phyloP scores from a whole-genome alignment of 495 filamentous ascomycete genomes.

The Lepidopterella palustris region DNA sequence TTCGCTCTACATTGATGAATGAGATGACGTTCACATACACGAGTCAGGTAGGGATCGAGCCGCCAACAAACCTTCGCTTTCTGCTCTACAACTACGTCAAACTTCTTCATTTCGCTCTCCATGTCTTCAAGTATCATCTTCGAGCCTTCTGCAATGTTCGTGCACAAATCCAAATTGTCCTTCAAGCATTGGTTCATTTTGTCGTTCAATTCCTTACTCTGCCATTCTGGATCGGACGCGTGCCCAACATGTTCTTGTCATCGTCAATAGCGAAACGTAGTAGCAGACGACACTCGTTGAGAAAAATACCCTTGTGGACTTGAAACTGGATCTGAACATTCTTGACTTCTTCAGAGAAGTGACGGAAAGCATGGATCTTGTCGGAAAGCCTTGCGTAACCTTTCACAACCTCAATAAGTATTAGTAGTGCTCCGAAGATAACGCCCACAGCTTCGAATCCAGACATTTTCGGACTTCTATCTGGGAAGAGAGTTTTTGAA shows the following conservation, averaged over 20 bases:
- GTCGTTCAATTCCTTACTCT: slow-evolving; percentile 11
- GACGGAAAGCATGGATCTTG: slow-evolving; percentile 10
- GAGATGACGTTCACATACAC: background rate
- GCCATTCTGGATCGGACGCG: slow-evolving; percentile 3
- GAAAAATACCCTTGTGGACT: slow-evolving; percentile 9
- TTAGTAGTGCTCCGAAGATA: slow-evolving; percentile 13
- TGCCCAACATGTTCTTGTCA: slow-evolving; percentile 15
- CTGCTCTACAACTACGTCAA: slow-evolving; percentile 9
- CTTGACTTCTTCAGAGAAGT: slow-evolving; percentile 14
- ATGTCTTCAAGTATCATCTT: slow-evolving; percentile 21
- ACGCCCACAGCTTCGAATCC: slow-evolving; percentile 19
- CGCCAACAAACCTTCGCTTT: slow-evolving; percentile 6
- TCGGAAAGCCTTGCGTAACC: slow-evolving; percentile 4
- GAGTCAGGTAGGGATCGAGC: background rate
- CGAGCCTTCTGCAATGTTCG: slow-evolving; percentile 15
- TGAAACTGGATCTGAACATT: slow-evolving; percentile 6
- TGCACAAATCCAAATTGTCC: slow-evolving; percentile 11
- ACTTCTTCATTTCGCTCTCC: slow-evolving; percentile 18
- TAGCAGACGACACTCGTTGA: slow-evolving; percentile 20
- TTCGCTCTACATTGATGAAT: slow-evolving; percentile 10
- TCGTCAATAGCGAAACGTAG: slow-evolving; percentile 8
- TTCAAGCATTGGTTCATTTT: slow-evolving; percentile 10
- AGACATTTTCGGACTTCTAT: slow-evolving; percentile 2
- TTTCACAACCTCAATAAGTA: slow-evolving; percentile 16
- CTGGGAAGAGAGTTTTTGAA: too few relatives aligned